Evolutionary conservation across 1,284 basidiomycete species (phyloP).

Genomic region (Phellopilus nigrolimitatus): DNA sequence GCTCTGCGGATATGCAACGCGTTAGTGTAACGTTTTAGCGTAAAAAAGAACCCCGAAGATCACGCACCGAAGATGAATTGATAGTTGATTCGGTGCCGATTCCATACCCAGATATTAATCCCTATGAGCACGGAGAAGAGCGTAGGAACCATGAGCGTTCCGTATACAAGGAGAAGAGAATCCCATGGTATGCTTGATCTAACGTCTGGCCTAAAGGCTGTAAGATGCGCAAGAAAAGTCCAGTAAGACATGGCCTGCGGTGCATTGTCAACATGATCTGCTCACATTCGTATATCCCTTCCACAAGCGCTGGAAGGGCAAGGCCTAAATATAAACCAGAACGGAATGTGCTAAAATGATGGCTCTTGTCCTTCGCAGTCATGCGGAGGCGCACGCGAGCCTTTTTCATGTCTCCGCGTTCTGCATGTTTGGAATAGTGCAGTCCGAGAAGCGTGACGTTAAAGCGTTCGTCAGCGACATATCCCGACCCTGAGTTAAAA

Average conservation of each 20-base stretch:
- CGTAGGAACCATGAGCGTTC: constrained; percentile 68
- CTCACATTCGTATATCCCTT: constrained; percentile 68
- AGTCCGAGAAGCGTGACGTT: not conserved
- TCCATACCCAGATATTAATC: constrained; percentile 79
- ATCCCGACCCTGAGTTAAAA: too few species aligned
- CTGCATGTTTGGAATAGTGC: constrained; percentile 34
- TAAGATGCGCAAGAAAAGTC: constrained; percentile 6
- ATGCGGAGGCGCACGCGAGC: constrained; percentile 69
- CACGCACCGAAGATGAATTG: constrained; percentile 84
- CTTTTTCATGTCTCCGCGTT: constrained; percentile 78
- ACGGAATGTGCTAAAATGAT: constrained; percentile 75
- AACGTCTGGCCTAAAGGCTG: constrained; percentile 60
- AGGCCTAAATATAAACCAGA: constrained; percentile 77
- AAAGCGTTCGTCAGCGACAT: not conserved
- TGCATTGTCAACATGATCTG: constrained; percentile 17
- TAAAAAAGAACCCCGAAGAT: not conserved
- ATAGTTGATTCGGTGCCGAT: constrained; percentile 77
- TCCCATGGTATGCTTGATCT: constrained; percentile 65
- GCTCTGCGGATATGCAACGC: constrained; percentile 40
- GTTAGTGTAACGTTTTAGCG: not conserved
- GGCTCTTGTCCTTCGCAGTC: constrained; percentile 50
- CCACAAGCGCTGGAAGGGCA: constrained; percentile 68
- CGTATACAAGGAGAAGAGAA: constrained; percentile 79
- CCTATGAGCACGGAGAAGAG: constrained; percentile 79
- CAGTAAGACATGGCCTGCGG: not conserved